phyloP scores from a whole-genome alignment of 2,329 filamentous ascomycete species.

The Helotiales sp. region DNA sequence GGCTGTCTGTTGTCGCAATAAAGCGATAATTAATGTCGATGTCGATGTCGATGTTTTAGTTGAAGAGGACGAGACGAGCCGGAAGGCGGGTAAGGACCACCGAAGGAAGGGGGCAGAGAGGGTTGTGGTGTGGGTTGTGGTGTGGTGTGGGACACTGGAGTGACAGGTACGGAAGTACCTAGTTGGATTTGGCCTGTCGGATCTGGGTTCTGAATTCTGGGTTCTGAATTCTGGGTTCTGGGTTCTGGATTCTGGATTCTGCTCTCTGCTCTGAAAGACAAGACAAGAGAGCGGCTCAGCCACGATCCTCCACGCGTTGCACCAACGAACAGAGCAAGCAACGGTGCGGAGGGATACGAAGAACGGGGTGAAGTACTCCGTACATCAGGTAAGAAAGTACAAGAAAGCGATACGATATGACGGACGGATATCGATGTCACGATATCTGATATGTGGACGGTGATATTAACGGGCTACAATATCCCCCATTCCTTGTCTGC shows the following conservation, averaged over 20 bases:
- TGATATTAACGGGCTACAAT: not conserved
- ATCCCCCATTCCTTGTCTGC: too few relatives aligned
- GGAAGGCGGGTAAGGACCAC: not conserved
- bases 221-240: too few relatives aligned
- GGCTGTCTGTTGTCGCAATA: slow-evolving; percentile 5
- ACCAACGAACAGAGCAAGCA: not conserved
- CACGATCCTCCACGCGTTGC: slow-evolving; percentile 10
- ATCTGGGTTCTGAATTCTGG: too few relatives aligned
- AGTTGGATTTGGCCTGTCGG: not conserved
- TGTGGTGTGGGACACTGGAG: not conserved
- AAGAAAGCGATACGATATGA: not conserved
- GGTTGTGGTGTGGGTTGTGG: too few relatives aligned
- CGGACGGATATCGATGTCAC: not conserved
- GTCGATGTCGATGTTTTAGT: not conserved
- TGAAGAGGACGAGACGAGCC: slow-evolving; percentile 9
- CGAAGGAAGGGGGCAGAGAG: too few relatives aligned
- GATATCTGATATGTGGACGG: not conserved
- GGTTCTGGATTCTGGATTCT: too few relatives aligned
- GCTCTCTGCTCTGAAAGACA: not conserved
- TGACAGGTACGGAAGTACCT: too few relatives aligned
- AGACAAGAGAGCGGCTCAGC: slow-evolving; percentile 5
- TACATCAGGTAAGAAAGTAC: not conserved
- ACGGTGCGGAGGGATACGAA: not conserved
- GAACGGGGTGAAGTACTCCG: not conserved
- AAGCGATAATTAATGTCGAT: not conserved